Evolutionary conservation across 768 basidiomycete species (phyloP).

Genomic region (Porphyrellus cyaneotinctus): DNA sequence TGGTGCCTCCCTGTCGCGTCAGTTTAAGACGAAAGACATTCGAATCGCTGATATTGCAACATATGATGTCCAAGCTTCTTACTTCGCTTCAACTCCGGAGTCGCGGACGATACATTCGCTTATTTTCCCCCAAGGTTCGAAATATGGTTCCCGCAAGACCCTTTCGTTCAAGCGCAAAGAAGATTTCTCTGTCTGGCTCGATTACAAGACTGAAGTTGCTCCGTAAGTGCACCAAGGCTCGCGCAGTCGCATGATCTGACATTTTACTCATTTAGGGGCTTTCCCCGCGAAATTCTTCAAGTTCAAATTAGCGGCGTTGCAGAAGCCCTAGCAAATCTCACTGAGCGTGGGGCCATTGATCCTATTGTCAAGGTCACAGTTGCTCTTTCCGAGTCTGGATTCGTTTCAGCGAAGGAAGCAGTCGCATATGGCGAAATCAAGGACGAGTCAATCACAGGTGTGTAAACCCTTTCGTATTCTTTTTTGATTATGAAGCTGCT

Average conservation of each 20-base stretch:
- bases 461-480: conserved; percentile 11
- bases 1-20: conserved; percentile 81
- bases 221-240: conserved; percentile 36
- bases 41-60: conserved; percentile 70
- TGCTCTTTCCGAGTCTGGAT: conserved; percentile 80
- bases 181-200: conserved; percentile 75
- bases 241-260: conserved; percentile 2
- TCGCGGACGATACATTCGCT: conserved; percentile 66
- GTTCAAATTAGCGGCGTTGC: conserved; percentile 68
- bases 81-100: conserved; percentile 56
- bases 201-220: conserved; percentile 64
- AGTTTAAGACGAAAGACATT: conserved; percentile 95
- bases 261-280: conserved; percentile 44
- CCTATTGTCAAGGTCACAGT: conserved; percentile 86
- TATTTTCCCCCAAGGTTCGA: conserved; percentile 76
- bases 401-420: conserved; percentile 77
- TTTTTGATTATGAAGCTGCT: conserved; percentile 10
- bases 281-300: conserved; percentile 70
- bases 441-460: conserved; percentile 73
- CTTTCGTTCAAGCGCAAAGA: conserved; percentile 81
- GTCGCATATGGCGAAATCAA: conserved; percentile 77
- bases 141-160: conserved; percentile 78
- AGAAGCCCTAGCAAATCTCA: conserved; percentile 78
- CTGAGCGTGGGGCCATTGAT: conserved; percentile 73
- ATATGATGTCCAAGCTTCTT: conserved; percentile 77